phyloP scores from a whole-genome alignment of 1,284 basidiomycete species.

The Amylostereum areolatum region DNA sequence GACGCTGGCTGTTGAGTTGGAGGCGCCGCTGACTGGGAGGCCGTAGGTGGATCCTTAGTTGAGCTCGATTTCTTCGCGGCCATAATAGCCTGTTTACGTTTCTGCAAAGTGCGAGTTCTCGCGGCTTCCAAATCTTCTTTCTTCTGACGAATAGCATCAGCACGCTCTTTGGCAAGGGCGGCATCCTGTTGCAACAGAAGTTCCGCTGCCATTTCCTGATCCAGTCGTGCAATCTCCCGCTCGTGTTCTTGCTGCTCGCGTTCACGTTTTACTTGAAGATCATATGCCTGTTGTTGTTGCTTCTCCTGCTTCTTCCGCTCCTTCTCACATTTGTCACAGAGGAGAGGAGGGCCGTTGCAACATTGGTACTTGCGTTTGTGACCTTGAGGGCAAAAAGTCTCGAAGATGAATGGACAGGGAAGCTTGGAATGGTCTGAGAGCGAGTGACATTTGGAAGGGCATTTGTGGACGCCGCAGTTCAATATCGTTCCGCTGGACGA shows the following conservation, averaged over 20 bases:
- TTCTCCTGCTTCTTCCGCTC: conserved; percentile 12
- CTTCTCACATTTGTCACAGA: not conserved
- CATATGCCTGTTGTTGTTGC: not conserved
- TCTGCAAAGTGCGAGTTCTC: not conserved
- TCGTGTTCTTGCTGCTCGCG: not conserved
- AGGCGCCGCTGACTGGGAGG: no score
- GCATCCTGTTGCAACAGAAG: conserved; percentile 15
- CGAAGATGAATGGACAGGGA: not conserved
- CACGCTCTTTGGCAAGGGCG: conserved; percentile 20
- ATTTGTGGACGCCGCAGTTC: not conserved
- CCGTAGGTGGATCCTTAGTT: no score
- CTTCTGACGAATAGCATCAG: conserved; percentile 24
- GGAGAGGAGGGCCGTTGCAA: not conserved
- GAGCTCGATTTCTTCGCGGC: no score
- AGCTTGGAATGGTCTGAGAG: not conserved
- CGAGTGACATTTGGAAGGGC: not conserved
- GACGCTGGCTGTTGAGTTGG: no score
- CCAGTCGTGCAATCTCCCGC: not conserved
- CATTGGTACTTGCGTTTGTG: not conserved
- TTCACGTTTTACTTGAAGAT: not conserved
- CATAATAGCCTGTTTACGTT: no score
- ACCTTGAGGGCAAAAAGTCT: conserved; percentile 1
- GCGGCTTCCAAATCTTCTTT: conserved; percentile 25
- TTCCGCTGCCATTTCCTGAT: not conserved
- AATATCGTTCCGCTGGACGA: not conserved